These are phyloP conservation scores for Ceratocystis albifundus DNA, from an alignment of 2,329 filamentous ascomycete species.

Conservation along the genomic window DNA sequence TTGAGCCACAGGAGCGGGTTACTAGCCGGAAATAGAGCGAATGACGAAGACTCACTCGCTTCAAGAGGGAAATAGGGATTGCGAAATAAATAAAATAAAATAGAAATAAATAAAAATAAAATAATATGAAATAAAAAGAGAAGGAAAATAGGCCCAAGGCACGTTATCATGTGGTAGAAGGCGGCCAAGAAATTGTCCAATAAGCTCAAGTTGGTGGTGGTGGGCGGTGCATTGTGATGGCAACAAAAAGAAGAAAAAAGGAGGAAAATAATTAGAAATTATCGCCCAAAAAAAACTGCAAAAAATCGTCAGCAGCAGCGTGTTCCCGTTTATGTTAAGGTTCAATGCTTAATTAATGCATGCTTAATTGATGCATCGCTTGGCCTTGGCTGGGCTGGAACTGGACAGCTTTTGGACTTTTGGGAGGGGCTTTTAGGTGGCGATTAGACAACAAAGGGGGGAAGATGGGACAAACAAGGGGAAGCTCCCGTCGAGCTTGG, in stretches of 20 bases:
- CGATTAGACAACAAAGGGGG: not conserved
- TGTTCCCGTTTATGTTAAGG: not conserved
- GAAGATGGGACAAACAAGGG: not conserved
- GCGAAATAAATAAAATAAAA: not conserved
- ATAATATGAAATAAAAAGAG: no score
- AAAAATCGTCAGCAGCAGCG: not conserved
- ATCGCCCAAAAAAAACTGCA: not conserved
- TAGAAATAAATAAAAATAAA: not conserved
- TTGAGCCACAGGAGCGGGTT: not conserved
- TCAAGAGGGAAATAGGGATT: not conserved
- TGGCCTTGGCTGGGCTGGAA: slow-evolving; percentile 2
- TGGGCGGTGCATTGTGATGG: not conserved
- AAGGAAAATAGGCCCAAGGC: not conserved
- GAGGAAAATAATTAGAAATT: not conserved
- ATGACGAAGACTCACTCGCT: not conserved
- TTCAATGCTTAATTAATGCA: slow-evolving; percentile 13
- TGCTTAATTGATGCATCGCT: slow-evolving; percentile 10
- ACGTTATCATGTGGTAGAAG: not conserved
- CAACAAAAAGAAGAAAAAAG: not conserved
- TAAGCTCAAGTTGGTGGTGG: not conserved
- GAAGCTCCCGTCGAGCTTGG: not conserved
- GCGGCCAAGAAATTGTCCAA: not conserved
- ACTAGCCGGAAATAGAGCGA: not conserved
- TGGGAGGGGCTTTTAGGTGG: not conserved
- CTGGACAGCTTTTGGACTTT: not conserved